These are phyloP conservation scores for Plasmodium cynomolgi DNA, from an alignment of 169 alveolate genomes.

Conservation along the genomic window DNA sequence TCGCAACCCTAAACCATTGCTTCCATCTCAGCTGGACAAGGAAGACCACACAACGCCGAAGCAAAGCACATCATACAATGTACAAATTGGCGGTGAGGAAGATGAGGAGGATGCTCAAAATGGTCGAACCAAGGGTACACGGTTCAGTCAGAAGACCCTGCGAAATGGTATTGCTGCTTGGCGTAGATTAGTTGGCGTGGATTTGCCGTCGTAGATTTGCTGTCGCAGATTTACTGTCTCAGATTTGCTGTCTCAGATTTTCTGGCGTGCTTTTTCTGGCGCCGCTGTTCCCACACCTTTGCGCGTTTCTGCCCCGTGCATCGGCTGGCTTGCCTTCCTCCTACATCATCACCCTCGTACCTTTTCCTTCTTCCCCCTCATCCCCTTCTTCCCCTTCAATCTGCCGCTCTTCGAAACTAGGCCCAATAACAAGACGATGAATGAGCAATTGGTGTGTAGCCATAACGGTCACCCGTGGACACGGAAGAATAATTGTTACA, in stretches of 20 bases:
- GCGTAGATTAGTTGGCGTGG: too few species aligned
- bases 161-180: conserved; percentile 35
- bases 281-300: neutral
- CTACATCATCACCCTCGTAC: neutral
- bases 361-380: neutral
- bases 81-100: conserved; percentile 1
- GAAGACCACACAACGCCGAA: conserved; percentile 6
- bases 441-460: neutral
- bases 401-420: neutral
- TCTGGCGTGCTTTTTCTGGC: neutral
- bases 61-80: neutral
- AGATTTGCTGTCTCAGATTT: too few species aligned
- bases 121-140: neutral
- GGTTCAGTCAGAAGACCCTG: conserved; percentile 39
- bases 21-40: conserved; percentile 1
- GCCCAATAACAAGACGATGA: conserved; percentile 15
- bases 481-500: neutral
- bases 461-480: neutral
- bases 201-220: too few species aligned
- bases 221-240: too few species aligned
- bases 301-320: neutral
- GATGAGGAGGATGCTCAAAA: neutral
- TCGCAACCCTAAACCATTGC: neutral
- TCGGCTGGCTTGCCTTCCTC: neutral
- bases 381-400: neutral